Evolutionary conservation across 352 stramenopile species (phyloP).

Genomic region (Aphanomyces stellatus): DNA sequence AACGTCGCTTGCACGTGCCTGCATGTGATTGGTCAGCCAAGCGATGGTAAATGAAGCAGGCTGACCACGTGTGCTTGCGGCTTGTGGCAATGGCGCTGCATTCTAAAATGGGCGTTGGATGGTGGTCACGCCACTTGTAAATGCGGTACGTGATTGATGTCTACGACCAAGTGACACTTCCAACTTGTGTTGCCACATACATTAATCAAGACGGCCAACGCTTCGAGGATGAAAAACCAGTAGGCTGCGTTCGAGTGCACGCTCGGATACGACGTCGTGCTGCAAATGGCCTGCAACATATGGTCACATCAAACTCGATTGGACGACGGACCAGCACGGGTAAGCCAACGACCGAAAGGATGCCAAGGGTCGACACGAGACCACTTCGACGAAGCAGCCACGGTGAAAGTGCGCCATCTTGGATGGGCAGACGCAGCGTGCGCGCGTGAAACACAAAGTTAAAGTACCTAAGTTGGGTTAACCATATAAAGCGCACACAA

Average conservation of each 20-base stretch:
- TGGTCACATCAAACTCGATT: neutral
- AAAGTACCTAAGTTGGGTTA: constrained; percentile 20
- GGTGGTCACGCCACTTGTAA: too few relatives aligned
- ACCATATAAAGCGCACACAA: neutral
- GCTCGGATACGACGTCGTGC: neutral
- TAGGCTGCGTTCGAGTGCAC: constrained; percentile 38
- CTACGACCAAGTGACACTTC: too few relatives aligned
- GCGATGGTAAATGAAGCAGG: too few relatives aligned
- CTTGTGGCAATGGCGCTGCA: too few relatives aligned
- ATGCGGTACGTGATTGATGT: constrained; percentile 53
- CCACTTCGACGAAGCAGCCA: constrained; percentile 19
- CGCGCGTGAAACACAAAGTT: constrained; percentile 40
- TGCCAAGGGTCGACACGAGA: constrained; percentile 12
- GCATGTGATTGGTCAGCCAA: too few relatives aligned
- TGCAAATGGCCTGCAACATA: too few relatives aligned
- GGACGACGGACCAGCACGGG: constrained; percentile 30
- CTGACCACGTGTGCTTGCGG: constrained; percentile 1
- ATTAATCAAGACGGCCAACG: constrained; percentile 39
- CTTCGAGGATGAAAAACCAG: constrained; percentile 51
- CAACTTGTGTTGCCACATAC: too few relatives aligned
- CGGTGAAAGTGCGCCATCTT: constrained; percentile 22
- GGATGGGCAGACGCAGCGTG: constrained; percentile 23
- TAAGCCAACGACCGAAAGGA: constrained; percentile 38
- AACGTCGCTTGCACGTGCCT: constrained; percentile 29
- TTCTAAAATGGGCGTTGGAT: too few relatives aligned